Percentiles rank a stretch among this genome's conserved stretches.
phyloP scores from a whole-genome alignment of 805 yeast genomes.

The Lipomyces orientalis region DNA sequence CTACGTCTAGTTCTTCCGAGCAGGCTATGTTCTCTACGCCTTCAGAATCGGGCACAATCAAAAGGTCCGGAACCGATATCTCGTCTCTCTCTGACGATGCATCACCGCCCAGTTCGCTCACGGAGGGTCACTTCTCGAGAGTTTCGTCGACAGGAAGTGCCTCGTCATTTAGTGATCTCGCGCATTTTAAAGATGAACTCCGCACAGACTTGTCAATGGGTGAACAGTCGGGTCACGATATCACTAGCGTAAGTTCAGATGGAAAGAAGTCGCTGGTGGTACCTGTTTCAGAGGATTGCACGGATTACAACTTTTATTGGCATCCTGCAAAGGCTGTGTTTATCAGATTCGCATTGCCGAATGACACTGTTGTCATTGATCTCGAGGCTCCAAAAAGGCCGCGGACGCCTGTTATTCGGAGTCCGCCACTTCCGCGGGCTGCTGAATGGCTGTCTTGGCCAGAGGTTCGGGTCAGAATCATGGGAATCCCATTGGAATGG shows the following conservation, averaged over 20 bases:
- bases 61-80: background rate
- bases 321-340: slow-evolving; percentile 1
- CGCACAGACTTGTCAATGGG: background rate
- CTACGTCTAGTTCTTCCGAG: background rate
- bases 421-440: background rate
- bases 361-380: slow-evolving; percentile 1
- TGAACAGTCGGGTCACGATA: background rate
- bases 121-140: background rate
- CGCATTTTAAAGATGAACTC: background rate
- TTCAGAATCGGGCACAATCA: background rate
- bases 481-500: slow-evolving; percentile 4
- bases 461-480: slow-evolving; percentile 1
- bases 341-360: slow-evolving; percentile 1
- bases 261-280: background rate
- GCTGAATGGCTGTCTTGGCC: background rate
- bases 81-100: background rate
- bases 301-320: slow-evolving; percentile 3
- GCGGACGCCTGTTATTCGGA: background rate
- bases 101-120: background rate
- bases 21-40: background rate
- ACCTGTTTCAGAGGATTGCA: background rate
- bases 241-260: background rate
- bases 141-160: background rate
- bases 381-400: background rate
- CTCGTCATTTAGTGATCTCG: background rate